Conservation (phyloP, 176 grass and related monocot genomes). For the Luzula sylvatica region DNA sequence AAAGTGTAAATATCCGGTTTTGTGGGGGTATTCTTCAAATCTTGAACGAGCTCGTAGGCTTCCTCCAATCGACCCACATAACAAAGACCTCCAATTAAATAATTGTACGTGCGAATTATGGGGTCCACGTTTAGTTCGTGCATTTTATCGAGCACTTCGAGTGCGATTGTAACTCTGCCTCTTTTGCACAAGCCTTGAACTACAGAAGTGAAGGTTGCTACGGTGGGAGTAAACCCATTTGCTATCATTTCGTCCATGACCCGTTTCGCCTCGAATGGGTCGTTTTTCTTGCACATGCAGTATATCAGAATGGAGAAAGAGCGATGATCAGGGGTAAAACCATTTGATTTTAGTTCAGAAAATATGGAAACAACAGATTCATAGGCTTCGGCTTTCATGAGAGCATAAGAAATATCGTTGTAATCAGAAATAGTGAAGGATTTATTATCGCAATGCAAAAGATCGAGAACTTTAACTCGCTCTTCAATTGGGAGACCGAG, state of each 20-base stretch:
- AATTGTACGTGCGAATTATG: constrained; percentile 66
- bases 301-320: constrained; percentile 49
- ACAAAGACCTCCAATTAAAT: constrained; percentile 60
- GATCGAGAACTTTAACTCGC: constrained; percentile 66
- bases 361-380: constrained; percentile 47
- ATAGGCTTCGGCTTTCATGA: constrained; percentile 45
- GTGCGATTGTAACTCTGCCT: constrained; percentile 45
- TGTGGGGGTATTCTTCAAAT: constrained; percentile 48
- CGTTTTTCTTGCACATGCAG: constrained; percentile 63
- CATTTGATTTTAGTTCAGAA: constrained; percentile 30
- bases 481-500: constrained; percentile 57
- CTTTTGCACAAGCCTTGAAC: constrained; percentile 66
- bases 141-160: constrained; percentile 70
- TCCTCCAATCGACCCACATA: constrained; percentile 86
- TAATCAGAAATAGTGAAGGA: constrained; percentile 68
- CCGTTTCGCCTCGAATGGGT: constrained; percentile 48
- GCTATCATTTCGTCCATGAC: constrained; percentile 50
- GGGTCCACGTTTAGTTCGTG: constrained; percentile 37
- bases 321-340: constrained; percentile 30
- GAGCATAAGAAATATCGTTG: constrained; percentile 69
- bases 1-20: constrained; percentile 68
- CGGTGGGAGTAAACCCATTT: constrained; percentile 39
- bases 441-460: constrained; percentile 44
- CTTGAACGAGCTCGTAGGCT: constrained; percentile 43
- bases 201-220: constrained; percentile 45